These are phyloP conservation scores for Verticillium dahliae DNA, from an alignment of 2,329 filamentous ascomycete species.

Conservation along the genomic window DNA sequence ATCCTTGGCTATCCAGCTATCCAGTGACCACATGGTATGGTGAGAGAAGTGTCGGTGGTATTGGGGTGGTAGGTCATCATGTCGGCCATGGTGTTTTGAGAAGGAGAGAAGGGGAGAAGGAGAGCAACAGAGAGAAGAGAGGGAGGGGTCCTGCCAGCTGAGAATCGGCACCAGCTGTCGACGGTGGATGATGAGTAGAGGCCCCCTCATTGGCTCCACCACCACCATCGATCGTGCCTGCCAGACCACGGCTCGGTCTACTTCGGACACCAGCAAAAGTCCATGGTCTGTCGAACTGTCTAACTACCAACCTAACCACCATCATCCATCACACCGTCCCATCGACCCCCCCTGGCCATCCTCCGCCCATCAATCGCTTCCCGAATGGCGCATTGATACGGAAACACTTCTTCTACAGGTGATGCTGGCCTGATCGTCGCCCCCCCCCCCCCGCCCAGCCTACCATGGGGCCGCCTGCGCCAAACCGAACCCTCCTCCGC, in stretches of 20 bases:
- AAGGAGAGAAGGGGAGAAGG: too few relatives aligned
- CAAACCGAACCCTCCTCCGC: conserved; percentile 1
- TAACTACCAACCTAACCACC: background rate
- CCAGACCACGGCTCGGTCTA: background rate
- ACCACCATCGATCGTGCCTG: background rate
- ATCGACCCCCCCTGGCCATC: background rate
- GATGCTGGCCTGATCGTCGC: background rate
- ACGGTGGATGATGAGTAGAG: background rate
- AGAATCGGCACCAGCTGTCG: background rate
- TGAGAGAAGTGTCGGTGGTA: too few relatives aligned
- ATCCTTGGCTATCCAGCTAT: too few relatives aligned
- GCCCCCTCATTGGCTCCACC: background rate
- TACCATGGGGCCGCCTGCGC: conserved; percentile 2
- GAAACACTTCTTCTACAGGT: background rate
- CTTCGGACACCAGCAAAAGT: background rate
- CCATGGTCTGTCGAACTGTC: background rate
- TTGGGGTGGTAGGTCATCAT: too few relatives aligned
- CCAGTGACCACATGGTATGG: too few relatives aligned
- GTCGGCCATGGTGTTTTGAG: too few relatives aligned
- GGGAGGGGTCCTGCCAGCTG: background rate
- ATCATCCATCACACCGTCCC: background rate
- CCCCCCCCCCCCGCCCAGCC: background rate
- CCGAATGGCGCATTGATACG: conserved; percentile 1
- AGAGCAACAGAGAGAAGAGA: too few relatives aligned
- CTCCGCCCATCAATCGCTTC: background rate